phyloP scores from a whole-genome alignment of 306 rosid genomes.

The Boehmeria nivea region DNA sequence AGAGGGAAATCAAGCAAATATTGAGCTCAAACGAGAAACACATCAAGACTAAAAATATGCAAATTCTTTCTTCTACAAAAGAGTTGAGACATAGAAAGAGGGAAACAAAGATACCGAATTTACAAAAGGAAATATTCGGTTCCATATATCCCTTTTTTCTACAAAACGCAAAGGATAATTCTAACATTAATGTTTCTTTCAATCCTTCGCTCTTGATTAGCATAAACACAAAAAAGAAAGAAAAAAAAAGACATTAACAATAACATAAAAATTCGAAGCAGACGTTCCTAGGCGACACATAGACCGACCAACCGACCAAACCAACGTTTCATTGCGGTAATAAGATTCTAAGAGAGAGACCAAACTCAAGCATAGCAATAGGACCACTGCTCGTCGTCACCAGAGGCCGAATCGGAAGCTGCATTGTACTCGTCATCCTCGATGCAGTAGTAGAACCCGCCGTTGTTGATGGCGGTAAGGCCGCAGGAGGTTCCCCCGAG shows the following conservation, averaged over 20 bases:
- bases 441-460: conserved; percentile 50
- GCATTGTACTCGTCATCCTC: conserved; percentile 44
- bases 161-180: conserved; percentile 25
- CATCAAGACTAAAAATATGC: conserved; percentile 3
- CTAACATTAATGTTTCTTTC: conserved; percentile 20
- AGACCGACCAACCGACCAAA: conserved; percentile 17
- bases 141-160: background rate
- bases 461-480: conserved; percentile 45
- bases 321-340: conserved; percentile 8
- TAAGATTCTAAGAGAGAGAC: conserved; percentile 4
- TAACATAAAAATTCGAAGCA: background rate
- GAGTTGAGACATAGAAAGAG: conserved; percentile 23
- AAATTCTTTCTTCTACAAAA: conserved; percentile 20
- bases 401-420: conserved; percentile 36
- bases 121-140: conserved; percentile 40
- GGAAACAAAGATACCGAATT: conserved; percentile 36
- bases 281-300: conserved; percentile 26
- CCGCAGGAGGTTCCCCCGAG: conserved; percentile 44
- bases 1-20: background rate
- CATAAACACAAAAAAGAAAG: no score
- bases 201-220: conserved; percentile 27
- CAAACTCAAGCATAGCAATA: conserved; percentile 50
- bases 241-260: background rate
- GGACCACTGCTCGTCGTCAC: conserved; percentile 63
- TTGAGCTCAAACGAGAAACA: background rate